Conservation (phyloP, 2,329 filamentous ascomycete species). For the Fusarium nisikadoi region DNA sequence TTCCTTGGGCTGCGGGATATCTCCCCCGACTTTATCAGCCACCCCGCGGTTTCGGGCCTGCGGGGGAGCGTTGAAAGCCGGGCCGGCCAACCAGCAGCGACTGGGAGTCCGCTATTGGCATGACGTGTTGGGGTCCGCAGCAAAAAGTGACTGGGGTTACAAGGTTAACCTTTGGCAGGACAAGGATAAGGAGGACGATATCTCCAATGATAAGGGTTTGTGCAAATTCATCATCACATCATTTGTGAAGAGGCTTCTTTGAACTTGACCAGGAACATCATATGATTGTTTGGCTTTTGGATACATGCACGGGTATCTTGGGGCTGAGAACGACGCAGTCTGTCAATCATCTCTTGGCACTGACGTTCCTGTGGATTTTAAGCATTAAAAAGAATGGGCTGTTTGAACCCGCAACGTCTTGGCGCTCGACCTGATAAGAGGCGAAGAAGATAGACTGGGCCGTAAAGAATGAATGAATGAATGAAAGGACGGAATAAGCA, state of each 20-base stretch:
- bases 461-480: too few relatives aligned
- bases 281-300: neutral
- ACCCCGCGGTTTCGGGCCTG: slow-evolving; percentile 38
- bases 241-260: neutral
- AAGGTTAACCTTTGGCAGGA: slow-evolving; percentile 8
- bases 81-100: slow-evolving; percentile 21
- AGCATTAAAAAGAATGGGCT: neutral
- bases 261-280: neutral
- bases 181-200: neutral
- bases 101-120: slow-evolving; percentile 14
- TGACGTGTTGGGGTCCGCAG: slow-evolving; percentile 25
- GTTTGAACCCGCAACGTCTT: slow-evolving; percentile 8
- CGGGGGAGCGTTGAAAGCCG: slow-evolving; percentile 20
- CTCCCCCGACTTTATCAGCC: slow-evolving; percentile 32
- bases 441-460: neutral
- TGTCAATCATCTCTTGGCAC: neutral
- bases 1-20: neutral
- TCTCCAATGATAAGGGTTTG: neutral
- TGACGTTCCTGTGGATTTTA: slow-evolving; percentile 10
- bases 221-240: neutral
- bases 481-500: neutral
- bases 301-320: neutral
- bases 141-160: neutral
- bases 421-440: neutral
- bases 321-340: neutral